These are phyloP conservation scores for Epichloe coenophiala DNA, from an alignment of 2,329 filamentous ascomycete species.

Conservation along the genomic window DNA sequence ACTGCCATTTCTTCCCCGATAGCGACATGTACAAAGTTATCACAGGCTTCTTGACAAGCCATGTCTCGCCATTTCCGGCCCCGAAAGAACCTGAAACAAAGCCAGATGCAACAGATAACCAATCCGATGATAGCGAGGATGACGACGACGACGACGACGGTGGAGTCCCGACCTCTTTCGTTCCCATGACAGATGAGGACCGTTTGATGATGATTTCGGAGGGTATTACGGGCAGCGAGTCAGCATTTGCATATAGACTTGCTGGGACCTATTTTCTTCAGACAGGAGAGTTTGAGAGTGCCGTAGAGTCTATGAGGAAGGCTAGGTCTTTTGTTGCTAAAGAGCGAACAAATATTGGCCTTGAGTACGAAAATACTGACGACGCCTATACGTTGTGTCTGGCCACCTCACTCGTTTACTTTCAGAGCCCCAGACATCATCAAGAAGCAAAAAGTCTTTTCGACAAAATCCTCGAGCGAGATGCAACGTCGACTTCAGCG, in stretches of 20 bases:
- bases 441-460: constrained; percentile 79
- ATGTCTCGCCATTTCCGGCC: constrained; percentile 66
- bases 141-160: constrained; percentile 49
- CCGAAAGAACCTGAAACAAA: constrained; percentile 11
- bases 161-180: constrained; percentile 36
- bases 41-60: constrained; percentile 68
- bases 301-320: constrained; percentile 66
- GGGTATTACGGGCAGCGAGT: constrained; percentile 52
- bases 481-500: constrained; percentile 63
- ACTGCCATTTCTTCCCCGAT: constrained; percentile 71
- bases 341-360: constrained; percentile 52
- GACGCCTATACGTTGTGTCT: constrained; percentile 68
- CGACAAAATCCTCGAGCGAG: constrained; percentile 62
- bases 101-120: constrained; percentile 15
- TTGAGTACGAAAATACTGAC: constrained; percentile 53
- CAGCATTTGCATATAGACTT: constrained; percentile 70
- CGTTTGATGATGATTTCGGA: constrained; percentile 69
- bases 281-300: constrained; percentile 72
- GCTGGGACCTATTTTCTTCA: constrained; percentile 73
- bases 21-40: constrained; percentile 72
- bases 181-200: constrained; percentile 60
- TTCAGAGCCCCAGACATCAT: constrained; percentile 82
- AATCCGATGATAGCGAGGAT: constrained; percentile 43
- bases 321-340: constrained; percentile 47
- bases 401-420: constrained; percentile 77